Conservation (phyloP, 2,329 filamentous ascomycete species). For the Botryotinia globosa region DNA sequence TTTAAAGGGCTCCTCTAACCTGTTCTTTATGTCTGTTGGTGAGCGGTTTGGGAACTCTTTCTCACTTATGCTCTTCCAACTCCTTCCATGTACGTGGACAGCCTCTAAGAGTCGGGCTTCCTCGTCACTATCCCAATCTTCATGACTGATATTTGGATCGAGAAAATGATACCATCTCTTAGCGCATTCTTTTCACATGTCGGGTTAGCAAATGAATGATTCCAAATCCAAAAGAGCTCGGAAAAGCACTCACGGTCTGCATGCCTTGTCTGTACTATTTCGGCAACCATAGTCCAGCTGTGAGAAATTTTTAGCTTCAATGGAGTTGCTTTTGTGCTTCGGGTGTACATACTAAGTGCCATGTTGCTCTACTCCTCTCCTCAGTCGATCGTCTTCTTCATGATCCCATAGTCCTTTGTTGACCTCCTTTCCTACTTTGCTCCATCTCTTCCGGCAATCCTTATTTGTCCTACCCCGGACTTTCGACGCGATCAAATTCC, state of each 20-base stretch:
- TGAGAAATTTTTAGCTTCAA: neutral
- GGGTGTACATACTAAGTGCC: slow-evolving; percentile 11
- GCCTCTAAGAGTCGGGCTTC: slow-evolving; percentile 16
- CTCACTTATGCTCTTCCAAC: slow-evolving; percentile 18
- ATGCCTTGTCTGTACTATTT: slow-evolving; percentile 13
- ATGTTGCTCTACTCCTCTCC: slow-evolving; percentile 8
- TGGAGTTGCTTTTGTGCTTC: neutral
- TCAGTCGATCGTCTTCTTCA: slow-evolving; percentile 11
- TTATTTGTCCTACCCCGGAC: slow-evolving; percentile 15
- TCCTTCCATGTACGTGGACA: slow-evolving; percentile 14
- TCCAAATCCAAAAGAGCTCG: neutral
- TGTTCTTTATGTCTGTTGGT: slow-evolving; percentile 15
- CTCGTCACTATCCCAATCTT: slow-evolving; percentile 11
- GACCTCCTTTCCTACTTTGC: slow-evolving; percentile 16
- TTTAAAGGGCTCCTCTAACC: neutral
- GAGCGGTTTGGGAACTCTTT: slow-evolving; percentile 16
- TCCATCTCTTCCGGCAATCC: slow-evolving; percentile 17
- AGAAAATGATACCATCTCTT: slow-evolving; percentile 18
- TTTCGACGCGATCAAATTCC: slow-evolving; percentile 17
- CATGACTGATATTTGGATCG: slow-evolving; percentile 15
- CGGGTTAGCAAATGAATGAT: neutral
- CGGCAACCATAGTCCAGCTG: slow-evolving; percentile 14
- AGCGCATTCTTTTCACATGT: slow-evolving; percentile 12
- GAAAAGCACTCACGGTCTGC: slow-evolving; percentile 9
- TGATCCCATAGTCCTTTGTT: slow-evolving; percentile 17